Base-by-base conservation (phyloP, 768 basidiomycete genomes). In the Amylocystis lapponica region DNA sequence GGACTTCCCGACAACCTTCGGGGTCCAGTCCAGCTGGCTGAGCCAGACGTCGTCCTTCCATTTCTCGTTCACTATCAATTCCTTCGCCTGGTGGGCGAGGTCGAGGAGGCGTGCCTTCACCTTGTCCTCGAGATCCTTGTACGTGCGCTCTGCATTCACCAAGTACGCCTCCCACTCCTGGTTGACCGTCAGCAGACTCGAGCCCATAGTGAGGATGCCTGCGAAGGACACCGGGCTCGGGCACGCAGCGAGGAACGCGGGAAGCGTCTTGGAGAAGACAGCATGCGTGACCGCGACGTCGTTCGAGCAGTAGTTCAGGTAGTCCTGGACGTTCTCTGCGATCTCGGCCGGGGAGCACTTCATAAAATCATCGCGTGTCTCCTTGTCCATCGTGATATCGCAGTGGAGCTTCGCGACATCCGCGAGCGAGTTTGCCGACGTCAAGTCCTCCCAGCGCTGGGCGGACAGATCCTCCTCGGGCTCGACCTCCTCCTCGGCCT, bases 371-470 rank as follows among this genome's bases (percentile, higher is more conserved):
- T 77, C 76, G 3, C 94, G 79, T 5, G 80, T 71, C 21, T 74
- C 70, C 64, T 98, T 96, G 64, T 87, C 79, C 51, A 95, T 65
- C 16, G 74, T 67, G 47, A 90, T 86, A 8, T 77, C 77, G 56
- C 91, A 96, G 60, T 99, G 91, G 3, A 98, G 72, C 37, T 79
- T 80, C 0, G 92, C 93, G 21, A 98, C 94, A 50, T 97, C 94
- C 14, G 79, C 82, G 22, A 99, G 79, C 7, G 92, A 91, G 61
- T 95, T 98, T 31, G 82, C 79, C 3, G 94, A 86, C 0, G 94
- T 93, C 23, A 96, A 70, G 37, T 94, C 89, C 62, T 97, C 89
- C 96, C 96, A 99, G 12, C 82, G 76, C 52, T 83, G 80, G 19
- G 66, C 64, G 2, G 61, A 61, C 11, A 69, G 60, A 10, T 70